Conservation (phyloP, 495 filamentous ascomycete species). For the Hyphodiscus hymeniophilus region DNA sequence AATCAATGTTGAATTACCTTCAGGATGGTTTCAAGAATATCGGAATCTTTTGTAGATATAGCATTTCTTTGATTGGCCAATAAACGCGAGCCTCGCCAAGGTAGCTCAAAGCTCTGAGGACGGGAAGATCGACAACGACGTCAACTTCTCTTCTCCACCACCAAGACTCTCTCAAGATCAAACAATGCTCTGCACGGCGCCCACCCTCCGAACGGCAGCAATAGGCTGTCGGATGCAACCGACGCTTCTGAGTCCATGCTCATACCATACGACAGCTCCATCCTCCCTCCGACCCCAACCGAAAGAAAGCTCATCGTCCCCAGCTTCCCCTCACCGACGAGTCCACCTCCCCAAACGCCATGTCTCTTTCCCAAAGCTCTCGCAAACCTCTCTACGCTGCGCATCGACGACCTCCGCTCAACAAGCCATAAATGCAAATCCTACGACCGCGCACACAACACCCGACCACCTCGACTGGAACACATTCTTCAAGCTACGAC, state of each 20-base stretch:
- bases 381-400: slow-evolving; percentile 2
- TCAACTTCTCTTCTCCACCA: neutral
- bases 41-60: too few species aligned
- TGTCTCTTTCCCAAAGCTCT: slow-evolving; percentile 11
- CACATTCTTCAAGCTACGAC: slow-evolving; percentile 84
- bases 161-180: neutral
- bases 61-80: neutral
- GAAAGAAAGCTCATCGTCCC: slow-evolving; percentile 1
- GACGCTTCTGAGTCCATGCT: slow-evolving; percentile 13
- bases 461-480: slow-evolving; percentile 68
- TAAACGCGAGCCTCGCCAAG: neutral
- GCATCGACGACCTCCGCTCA: slow-evolving; percentile 7
- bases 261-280: slow-evolving; percentile 16
- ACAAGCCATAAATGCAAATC: neutral
- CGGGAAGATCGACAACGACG: neutral
- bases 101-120: too few species aligned
- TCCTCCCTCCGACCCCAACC: slow-evolving; percentile 5
- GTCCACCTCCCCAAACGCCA: slow-evolving; percentile 19
- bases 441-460: neutral
- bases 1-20: neutral
- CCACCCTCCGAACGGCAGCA: slow-evolving; percentile 19
- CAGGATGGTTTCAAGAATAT: neutral
- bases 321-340: slow-evolving; percentile 1
- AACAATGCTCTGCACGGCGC: slow-evolving; percentile 19
- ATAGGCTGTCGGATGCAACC: slow-evolving; percentile 22